phyloP scores from a whole-genome alignment of 352 stramenopile genomes.

The Phytophthora cactorum region DNA sequence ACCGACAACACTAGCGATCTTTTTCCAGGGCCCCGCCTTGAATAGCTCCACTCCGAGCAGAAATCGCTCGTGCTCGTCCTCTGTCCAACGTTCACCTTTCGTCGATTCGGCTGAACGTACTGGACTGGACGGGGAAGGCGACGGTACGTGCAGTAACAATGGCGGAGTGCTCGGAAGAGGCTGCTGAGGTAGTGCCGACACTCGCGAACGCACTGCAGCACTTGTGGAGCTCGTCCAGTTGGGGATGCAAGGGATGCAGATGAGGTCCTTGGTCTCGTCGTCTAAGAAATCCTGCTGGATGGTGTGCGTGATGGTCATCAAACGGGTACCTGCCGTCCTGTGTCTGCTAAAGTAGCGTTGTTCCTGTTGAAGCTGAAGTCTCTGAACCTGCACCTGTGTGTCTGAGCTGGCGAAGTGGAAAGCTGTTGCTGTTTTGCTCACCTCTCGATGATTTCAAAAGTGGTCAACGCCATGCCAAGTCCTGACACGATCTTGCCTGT shows the following conservation, averaged over 20 bases:
- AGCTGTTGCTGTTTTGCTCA: not conserved
- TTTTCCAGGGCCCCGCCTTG: conserved; percentile 52
- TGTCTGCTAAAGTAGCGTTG: conserved; percentile 1
- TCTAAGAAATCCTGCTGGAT: conserved; percentile 47
- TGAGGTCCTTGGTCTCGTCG: conserved; percentile 40
- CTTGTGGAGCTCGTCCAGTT: conserved; percentile 2
- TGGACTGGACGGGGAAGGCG: not conserved
- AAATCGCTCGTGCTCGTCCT: conserved; percentile 60
- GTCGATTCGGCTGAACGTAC: conserved; percentile 18
- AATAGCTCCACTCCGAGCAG: conserved; percentile 54
- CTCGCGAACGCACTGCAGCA: not conserved
- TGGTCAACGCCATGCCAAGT: conserved; percentile 9
- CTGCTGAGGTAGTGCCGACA: not conserved
- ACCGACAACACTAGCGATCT: conserved; percentile 50
- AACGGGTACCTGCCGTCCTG: conserved; percentile 3
- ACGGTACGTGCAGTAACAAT: not conserved
- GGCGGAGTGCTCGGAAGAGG: not conserved
- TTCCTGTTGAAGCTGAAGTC: not conserved
- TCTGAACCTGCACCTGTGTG: not conserved
- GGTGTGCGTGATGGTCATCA: conserved; percentile 48
- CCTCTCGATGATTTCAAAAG: conserved; percentile 21
- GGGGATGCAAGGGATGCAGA: conserved; percentile 34
- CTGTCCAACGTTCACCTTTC: conserved; percentile 45
- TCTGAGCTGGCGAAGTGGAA: not conserved
- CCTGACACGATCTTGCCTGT: conserved; percentile 15